Evolutionary conservation across 228 moss, liverwort and hornwort genomes (phyloP), one percentile per base, ranked within the genome.

Genomic region (Sphagnum magellanicum): DNA sequence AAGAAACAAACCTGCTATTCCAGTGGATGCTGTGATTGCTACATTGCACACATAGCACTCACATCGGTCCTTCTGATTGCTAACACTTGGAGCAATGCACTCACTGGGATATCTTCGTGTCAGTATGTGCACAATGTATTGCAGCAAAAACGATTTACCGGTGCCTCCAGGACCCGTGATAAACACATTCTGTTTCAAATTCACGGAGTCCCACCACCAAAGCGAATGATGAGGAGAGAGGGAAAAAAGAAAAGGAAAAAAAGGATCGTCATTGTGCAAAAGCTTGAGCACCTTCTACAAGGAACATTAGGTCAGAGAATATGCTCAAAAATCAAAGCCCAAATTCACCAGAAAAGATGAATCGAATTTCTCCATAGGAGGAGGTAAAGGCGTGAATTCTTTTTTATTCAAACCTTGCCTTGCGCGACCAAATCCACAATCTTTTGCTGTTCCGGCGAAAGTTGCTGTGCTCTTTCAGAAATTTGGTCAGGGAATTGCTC

Each of bases 101-200:
- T 48, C 16, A n/a, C 59, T 61, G 11, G 67, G 72, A 57, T 61
- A 82, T 63, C 46, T 82, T 70, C 63, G 52, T 71, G 73, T 80
- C 60, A 91, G 70, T 47, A 66, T 64, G 59, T 79, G 51, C 64
- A 91, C 71, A 17, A 89, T 81, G 53, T 77, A 64, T 71, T 79
- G 76, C 48, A 89, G 87, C 53, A 93, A 68, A 70, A 80, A 78
- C 5, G 89, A 81, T 57, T 91, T 93, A 7, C 91, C 91, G 5
- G 91, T 89, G 67, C 93, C 89, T 57, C 93, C 87, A 64, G 91
- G 77, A 17, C 89, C 93, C 46, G 89, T 78, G 60, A 91, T 91
- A 62, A 93, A 93, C 0, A 91, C 85, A 74, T 91, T 93, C 87
- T 93, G 79, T 66, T 67, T 32, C 8, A 50, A 51, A 16, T 5